A percentile compares a stretch with the other conserved stretches of the same genome.
Evolutionary conservation across 2,329 filamentous ascomycete genomes (phyloP).

Genomic region (Chaetomiaceae sp.): DNA sequence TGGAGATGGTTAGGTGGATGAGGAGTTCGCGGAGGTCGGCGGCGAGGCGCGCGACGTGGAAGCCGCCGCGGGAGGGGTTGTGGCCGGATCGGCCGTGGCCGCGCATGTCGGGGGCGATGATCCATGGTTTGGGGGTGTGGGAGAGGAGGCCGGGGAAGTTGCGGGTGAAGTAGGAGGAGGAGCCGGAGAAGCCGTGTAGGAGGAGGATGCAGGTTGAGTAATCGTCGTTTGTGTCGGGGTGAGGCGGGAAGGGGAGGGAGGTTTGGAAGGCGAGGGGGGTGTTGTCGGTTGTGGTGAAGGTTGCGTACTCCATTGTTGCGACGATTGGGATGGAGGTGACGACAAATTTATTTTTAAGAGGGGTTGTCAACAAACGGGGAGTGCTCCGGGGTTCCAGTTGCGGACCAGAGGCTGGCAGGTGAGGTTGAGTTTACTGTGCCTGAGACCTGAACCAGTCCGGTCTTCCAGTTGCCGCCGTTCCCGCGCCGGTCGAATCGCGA

Average conservation of each 20-base stretch:
- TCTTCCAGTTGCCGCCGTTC: too few relatives aligned
- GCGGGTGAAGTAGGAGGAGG: constrained; percentile 36
- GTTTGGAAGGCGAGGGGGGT: constrained; percentile 35
- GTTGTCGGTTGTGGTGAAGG: constrained; percentile 32
- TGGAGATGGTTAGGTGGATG: constrained; percentile 23
- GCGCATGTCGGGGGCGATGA: constrained; percentile 38
- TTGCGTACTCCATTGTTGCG: constrained; percentile 17
- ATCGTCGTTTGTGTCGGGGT: neutral
- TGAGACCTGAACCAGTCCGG: too few relatives aligned
- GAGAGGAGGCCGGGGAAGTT: constrained; percentile 31
- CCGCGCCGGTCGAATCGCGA: too few relatives aligned
- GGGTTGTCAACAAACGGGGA: too few relatives aligned
- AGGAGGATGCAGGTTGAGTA: constrained; percentile 31
- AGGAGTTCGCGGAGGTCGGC: constrained; percentile 34
- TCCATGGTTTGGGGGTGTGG: constrained; percentile 34
- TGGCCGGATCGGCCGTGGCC: constrained; percentile 36
- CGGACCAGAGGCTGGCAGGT: too few relatives aligned
- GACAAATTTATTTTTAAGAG: too few relatives aligned
- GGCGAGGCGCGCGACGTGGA: constrained; percentile 40
- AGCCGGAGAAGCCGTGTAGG: constrained; percentile 40
- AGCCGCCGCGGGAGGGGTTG: constrained; percentile 29
- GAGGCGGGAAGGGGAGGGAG: too few relatives aligned
- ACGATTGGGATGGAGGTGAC: too few relatives aligned
- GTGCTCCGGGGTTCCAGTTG: too few relatives aligned
- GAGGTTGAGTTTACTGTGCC: too few relatives aligned